Conservation (phyloP, 2,329 filamentous ascomycete species). For the Fonsecaea multimorphosa region DNA sequence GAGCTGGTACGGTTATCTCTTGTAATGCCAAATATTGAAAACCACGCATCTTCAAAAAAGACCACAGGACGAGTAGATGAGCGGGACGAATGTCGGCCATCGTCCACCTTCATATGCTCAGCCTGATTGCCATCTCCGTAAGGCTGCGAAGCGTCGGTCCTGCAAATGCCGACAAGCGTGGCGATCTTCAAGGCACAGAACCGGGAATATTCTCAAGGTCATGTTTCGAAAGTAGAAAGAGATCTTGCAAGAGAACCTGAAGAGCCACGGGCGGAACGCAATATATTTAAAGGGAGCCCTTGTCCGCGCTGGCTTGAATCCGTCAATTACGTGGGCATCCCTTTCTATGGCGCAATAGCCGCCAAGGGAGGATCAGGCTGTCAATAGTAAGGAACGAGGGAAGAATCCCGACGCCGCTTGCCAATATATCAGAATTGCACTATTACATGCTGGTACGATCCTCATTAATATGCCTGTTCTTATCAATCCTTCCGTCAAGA, state of each 20-base stretch:
- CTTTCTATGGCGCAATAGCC: slow-evolving; percentile 17
- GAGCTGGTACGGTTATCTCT: neutral
- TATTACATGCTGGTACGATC: too few species aligned
- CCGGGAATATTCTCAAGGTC: neutral
- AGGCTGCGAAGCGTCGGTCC: neutral
- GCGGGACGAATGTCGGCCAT: neutral
- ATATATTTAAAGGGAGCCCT: neutral
- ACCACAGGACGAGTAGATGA: neutral
- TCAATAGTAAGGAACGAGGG: neutral
- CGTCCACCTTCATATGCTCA: neutral
- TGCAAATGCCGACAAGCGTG: neutral
- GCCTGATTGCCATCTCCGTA: neutral
- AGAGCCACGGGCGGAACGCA: neutral
- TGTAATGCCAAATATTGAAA: slow-evolving; percentile 3
- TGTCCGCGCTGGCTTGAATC: neutral
- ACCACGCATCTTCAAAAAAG: neutral
- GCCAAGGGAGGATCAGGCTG: slow-evolving; percentile 12
- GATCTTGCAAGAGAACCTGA: neutral
- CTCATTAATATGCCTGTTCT: too few species aligned
- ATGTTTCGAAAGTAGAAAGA: neutral
- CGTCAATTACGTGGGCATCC: slow-evolving; percentile 6
- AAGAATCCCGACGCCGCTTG: neutral
- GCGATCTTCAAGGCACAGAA: neutral
- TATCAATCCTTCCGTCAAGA: too few species aligned
- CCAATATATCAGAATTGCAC: neutral